Conservation (phyloP, 805 yeast genomes). For the Kluyveromyces siamensis region DNA sequence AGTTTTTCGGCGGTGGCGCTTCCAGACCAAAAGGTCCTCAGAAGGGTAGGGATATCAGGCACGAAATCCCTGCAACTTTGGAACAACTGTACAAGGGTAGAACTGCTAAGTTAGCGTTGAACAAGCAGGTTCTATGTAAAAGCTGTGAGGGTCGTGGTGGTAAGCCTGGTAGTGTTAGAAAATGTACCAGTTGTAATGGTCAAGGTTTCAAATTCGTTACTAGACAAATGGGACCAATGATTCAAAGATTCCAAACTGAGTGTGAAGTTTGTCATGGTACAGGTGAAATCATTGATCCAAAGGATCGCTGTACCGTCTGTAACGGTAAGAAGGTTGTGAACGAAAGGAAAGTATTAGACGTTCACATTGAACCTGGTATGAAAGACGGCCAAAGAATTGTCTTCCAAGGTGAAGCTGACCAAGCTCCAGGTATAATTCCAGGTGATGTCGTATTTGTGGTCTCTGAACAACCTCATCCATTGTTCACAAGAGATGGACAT, state of each 20-base stretch:
- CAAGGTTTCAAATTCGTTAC: conserved; percentile 85
- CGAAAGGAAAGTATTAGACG: conserved; percentile 90
- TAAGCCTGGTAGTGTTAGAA: conserved; percentile 79
- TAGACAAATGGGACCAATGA: conserved; percentile 99
- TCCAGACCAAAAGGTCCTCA: conserved; percentile 75
- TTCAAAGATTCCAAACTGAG: conserved; percentile 91
- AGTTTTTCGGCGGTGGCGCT: conserved; percentile 76
- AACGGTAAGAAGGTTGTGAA: conserved; percentile 77
- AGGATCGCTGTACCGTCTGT: conserved; percentile 83
- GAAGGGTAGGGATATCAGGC: conserved; percentile 86
- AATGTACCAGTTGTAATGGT: conserved; percentile 84
- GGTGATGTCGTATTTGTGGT: conserved; percentile 94
- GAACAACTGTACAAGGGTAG: conserved; percentile 94
- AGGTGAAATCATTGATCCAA: conserved; percentile 80
- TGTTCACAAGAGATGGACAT: conserved; percentile 80
- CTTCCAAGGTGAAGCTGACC: conserved; percentile 95
- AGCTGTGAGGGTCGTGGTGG: conserved; percentile 95
- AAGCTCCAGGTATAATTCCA: conserved; percentile 87
- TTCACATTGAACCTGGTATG: conserved; percentile 96
- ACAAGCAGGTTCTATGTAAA: conserved; percentile 83
- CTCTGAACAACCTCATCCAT: conserved; percentile 79
- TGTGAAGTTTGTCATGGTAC: conserved; percentile 90
- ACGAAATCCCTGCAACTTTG: conserved; percentile 72
- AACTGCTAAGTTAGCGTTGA: conserved; percentile 86
- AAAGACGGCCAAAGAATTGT: conserved; percentile 83